Evolutionary conservation across 1,139 yeast species (phyloP), one percentile per base, ranked within the genome.

Genomic region (Sugiyamaella neomexicana): DNA sequence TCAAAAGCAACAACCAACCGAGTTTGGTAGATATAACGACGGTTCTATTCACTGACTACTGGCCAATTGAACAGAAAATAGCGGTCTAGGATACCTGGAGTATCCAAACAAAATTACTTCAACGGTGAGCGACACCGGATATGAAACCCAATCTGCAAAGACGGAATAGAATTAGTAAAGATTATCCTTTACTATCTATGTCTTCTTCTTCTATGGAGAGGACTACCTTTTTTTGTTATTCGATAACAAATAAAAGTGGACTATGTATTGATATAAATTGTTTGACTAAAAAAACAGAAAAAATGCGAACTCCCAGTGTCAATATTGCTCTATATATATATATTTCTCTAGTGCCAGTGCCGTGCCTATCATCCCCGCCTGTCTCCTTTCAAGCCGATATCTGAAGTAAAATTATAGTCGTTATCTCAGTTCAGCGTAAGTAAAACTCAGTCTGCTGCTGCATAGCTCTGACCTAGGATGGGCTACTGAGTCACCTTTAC

Each of bases 1-100:
- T 32, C 2, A 31, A 29, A 38, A 17, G 31, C 47, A 44, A 39
- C 47, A 44, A 44, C 47, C 47, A 44, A 44, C 32, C n/a, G 34
- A 29, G n/a, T 29, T 3, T 29, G 34, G 34, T 29, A 12, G 10
- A 29, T 2, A n/a, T n/a, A n/a, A n/a, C n/a, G 7, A 29, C n/a
- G n/a, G 3, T 29, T 29, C 34, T 29, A 12, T 29, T 29, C 42
- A 40, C 44, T 40, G 17, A 23, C 16, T 17, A 17, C 27, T 39
- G 34, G n/a, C n/a, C 34, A 29, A 29, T 29, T 3, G 42, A 17
- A 39, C 15, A 17, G 23, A 20, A 39, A 16, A 34, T 7, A 34
- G 16, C 5, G 5, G 38, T 7, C 13, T 31, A 4, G 38, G 16
- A 34, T 5, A 20, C 25, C 25, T 20, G 3, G 5, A 34, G 38